A percentile compares a stretch with the other conserved stretches of the same genome.
Evolutionary conservation across 2,329 filamentous ascomycete genomes (phyloP).

Genomic region (Hypoxylon sp.): DNA sequence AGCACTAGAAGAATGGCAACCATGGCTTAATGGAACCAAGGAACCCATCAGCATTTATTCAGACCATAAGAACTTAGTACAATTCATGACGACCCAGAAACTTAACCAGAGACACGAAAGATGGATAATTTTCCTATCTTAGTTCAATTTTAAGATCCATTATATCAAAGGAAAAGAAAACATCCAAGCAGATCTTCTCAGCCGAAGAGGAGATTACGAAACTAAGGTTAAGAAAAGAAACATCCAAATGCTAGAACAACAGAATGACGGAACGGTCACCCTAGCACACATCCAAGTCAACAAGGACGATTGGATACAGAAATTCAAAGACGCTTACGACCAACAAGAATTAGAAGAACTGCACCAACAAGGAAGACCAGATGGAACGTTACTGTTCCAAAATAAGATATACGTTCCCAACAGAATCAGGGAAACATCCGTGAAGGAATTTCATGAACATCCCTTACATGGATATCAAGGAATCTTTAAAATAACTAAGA

Average conservation of each 20-base stretch:
- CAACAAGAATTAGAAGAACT: neutral
- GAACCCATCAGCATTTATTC: neutral
- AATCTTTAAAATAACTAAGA: neutral
- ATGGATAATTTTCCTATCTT: too few relatives aligned
- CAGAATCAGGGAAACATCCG: neutral
- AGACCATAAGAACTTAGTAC: neutral
- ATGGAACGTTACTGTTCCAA: neutral
- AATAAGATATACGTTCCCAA: neutral
- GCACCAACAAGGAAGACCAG: neutral
- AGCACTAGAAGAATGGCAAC: neutral
- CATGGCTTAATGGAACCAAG: neutral
- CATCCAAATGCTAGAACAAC: too few relatives aligned
- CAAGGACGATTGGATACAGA: too few relatives aligned
- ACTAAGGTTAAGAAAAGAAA: too few relatives aligned
- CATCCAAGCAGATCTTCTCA: neutral
- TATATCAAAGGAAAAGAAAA: slow-evolving; percentile 1
- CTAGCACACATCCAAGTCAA: too few relatives aligned
- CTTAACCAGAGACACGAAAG: too few relatives aligned
- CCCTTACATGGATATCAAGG: neutral
- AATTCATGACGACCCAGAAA: neutral
- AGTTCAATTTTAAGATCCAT: too few relatives aligned
- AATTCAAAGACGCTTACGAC: too few relatives aligned
- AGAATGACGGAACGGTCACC: too few relatives aligned
- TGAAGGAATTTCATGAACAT: neutral
- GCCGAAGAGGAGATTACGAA: neutral